Base-by-base conservation (phyloP, 352 stramenopile species). In the Pythium angustatum region DNA sequence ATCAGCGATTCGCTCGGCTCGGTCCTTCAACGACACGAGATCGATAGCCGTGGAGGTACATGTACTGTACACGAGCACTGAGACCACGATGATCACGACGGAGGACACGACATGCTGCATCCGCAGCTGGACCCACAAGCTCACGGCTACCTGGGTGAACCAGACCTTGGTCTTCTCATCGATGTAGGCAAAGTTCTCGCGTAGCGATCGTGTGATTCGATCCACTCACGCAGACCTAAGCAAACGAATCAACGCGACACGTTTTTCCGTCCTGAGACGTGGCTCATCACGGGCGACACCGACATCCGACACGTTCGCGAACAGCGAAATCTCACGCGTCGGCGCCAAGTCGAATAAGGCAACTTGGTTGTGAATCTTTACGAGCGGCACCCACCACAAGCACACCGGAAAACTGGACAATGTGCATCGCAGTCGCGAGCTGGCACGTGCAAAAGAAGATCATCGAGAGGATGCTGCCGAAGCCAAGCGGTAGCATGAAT, bases 301-400 rank as follows among this genome's bases (percentile, higher is more conserved):
- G 73, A 66, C 1, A 73, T 30, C 40, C n/a, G n/a, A n/a, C n/a
- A n/a, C n/a, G n/a, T 78, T 81, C 38, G 43, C 48, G 2, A 84
- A 38, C 2, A 73, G 71, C 3, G 73, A 63, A 19, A 77, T 34
- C 31, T 82, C 73, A 0, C 71, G 68, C 1, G 76, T 79, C 6
- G 71, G 34, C 5, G 36, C 36, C 40, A 84, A 38, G 56, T 78
- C 78, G 24, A 69, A 69, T 10, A 22, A 45, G 15, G 28, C 57
- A 6, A 81, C 14, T 19, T 63, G 34, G 30, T 91, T 76, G 69
- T 96, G 96, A 1, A 88, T 40, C 38, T 85, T 89, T 9, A 68
- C 66, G 15, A 98, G 75, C 8, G 89, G 90, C 12, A 97, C 30
- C 6, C n/a, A n/a, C n/a, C n/a, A 97, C 56, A 10, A 96, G 49